Conservation (phyloP, 768 basidiomycete genomes). For the Termitomyces bulborhizus region DNA sequence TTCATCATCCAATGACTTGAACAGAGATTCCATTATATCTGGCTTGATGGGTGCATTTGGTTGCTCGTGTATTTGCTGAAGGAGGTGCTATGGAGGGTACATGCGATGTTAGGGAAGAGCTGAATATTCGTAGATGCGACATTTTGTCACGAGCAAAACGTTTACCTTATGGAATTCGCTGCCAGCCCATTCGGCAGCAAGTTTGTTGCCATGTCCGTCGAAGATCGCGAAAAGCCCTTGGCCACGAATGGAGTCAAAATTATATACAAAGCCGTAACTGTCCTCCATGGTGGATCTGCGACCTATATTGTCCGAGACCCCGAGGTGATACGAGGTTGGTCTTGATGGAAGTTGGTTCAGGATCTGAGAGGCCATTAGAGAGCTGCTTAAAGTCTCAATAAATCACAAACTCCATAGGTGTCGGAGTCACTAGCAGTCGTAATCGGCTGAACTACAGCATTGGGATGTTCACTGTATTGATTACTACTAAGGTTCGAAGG, state of each 20-base stretch:
- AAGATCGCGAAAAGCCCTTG: constrained; percentile 13
- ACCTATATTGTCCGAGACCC: constrained; percentile 5
- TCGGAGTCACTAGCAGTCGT: constrained; percentile 7
- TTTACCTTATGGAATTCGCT: constrained; percentile 14
- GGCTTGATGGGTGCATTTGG: constrained; percentile 8
- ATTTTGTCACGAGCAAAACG: neutral
- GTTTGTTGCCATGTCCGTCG: constrained; percentile 14
- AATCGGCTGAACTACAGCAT: constrained; percentile 8
- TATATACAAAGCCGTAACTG: constrained; percentile 12
- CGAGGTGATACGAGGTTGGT: constrained; percentile 9
- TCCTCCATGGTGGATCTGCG: constrained; percentile 12
- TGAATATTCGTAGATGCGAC: neutral
- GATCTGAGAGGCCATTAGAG: constrained; percentile 1
- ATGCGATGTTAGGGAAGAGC: neutral
- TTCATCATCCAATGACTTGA: constrained; percentile 10
- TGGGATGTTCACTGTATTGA: neutral
- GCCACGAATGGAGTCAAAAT: constrained; percentile 12
- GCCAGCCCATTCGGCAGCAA: constrained; percentile 13
- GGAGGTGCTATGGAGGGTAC: constrained; percentile 7
- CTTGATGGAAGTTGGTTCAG: constrained; percentile 10
- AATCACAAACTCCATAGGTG: constrained; percentile 10
- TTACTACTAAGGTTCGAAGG: neutral
- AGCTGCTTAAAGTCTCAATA: neutral
- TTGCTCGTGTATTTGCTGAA: constrained; percentile 5
- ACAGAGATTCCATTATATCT: constrained; percentile 8